These are phyloP conservation scores for Talaromyces borbonicus DNA, from an alignment of 495 filamentous ascomycete species.

Conservation along the genomic window DNA sequence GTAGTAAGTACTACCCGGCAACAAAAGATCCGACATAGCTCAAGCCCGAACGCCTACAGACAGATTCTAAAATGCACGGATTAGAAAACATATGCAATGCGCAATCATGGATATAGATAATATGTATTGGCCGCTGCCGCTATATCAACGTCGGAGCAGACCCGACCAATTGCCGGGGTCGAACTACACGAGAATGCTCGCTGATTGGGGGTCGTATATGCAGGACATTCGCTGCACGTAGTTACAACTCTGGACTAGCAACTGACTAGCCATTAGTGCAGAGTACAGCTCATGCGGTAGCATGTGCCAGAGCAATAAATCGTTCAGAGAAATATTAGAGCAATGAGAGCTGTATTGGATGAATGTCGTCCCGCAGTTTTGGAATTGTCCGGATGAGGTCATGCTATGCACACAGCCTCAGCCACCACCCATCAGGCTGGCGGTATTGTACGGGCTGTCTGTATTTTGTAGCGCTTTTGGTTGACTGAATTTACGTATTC, in stretches of 20 bases:
- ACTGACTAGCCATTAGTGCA: neutral
- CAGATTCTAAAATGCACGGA: slow-evolving; percentile 1
- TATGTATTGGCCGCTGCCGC: too few relatives aligned
- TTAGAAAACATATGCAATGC: neutral
- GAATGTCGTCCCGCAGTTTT: too few relatives aligned
- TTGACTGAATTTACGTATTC: neutral
- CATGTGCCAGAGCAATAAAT: too few relatives aligned
- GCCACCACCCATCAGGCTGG: neutral
- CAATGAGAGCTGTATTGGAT: too few relatives aligned
- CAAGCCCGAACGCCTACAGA: neutral
- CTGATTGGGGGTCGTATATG: too few relatives aligned
- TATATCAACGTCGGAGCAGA: too few relatives aligned
- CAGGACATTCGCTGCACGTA: slow-evolving; percentile 3
- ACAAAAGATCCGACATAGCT: neutral
- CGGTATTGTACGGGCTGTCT: neutral
- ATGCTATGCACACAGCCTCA: slow-evolving; percentile 10
- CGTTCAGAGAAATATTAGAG: too few relatives aligned
- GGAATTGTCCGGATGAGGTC: slow-evolving; percentile 5
- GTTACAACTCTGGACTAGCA: neutral
- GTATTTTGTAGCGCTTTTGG: neutral
- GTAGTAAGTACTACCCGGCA: too few relatives aligned
- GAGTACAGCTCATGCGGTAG: too few relatives aligned
- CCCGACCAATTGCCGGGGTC: too few relatives aligned
- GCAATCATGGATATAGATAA: neutral
- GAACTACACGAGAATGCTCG: too few relatives aligned